phyloP scores from a whole-genome alignment of 805 yeast genomes.

The Ogataea minuta region DNA sequence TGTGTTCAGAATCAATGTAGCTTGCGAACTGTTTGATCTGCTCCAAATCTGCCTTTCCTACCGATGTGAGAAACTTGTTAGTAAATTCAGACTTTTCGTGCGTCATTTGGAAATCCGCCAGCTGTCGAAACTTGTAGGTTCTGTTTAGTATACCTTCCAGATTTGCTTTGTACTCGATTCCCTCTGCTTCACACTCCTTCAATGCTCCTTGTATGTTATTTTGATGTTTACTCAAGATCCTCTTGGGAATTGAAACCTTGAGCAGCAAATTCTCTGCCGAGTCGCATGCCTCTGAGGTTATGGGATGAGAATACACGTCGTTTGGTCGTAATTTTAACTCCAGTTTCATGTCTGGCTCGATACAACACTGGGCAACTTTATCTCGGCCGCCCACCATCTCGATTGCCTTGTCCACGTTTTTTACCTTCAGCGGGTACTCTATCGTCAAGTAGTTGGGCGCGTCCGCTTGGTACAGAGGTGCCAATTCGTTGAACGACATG shows the following conservation, averaged over 20 bases:
- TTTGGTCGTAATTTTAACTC: conserved; percentile 34
- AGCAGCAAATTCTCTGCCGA: conserved; percentile 57
- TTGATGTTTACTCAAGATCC: conserved; percentile 40
- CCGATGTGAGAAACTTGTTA: conserved; percentile 36
- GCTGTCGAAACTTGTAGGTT: conserved; percentile 74
- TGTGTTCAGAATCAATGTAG: conserved; percentile 20
- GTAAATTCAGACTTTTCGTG: conserved; percentile 57
- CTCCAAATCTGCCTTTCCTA: conserved; percentile 41
- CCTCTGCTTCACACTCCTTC: conserved; percentile 34
- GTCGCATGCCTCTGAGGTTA: conserved; percentile 48
- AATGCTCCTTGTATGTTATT: conserved; percentile 45
- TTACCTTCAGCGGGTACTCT: conserved; percentile 75
- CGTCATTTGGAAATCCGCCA: conserved; percentile 82
- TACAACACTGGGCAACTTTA: conserved; percentile 41
- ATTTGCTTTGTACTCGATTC: conserved; percentile 39
- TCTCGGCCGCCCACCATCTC: conserved; percentile 65
- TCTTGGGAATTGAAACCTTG: conserved; percentile 60
- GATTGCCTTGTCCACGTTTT: conserved; percentile 60
- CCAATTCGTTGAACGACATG: conserved; percentile 13
- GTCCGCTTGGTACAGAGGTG: conserved; percentile 51
- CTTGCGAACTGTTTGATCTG: conserved; percentile 41
- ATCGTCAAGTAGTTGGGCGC: conserved; percentile 72
- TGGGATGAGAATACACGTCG: conserved; percentile 53
- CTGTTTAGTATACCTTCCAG: conserved; percentile 69
- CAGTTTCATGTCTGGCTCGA: conserved; percentile 31